phyloP scores from a whole-genome alignment of 208 protist species.

The Trypanosoma congolense region DNA sequence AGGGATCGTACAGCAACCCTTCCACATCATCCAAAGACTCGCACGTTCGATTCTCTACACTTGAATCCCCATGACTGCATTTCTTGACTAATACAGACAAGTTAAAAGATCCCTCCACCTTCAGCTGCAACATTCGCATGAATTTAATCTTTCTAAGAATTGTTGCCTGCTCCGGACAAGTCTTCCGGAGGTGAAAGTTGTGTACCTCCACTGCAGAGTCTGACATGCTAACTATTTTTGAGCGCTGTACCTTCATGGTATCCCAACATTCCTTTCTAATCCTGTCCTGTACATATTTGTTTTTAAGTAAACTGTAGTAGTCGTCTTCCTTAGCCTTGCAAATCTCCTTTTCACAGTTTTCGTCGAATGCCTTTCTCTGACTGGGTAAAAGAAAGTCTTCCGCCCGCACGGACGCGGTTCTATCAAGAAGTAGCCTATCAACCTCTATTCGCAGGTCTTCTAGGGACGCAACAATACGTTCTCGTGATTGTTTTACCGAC shows the following conservation, averaged over 20 bases:
- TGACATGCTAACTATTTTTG: constrained; percentile 57
- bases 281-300: constrained; percentile 71
- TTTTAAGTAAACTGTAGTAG: constrained; percentile 64
- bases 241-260: constrained; percentile 68
- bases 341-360: constrained; percentile 53
- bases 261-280: constrained; percentile 73
- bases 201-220: constrained; percentile 42
- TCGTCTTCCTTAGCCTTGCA: constrained; percentile 53
- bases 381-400: constrained; percentile 58
- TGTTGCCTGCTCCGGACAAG: constrained; percentile 16
- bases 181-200: constrained; percentile 78
- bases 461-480: constrained; percentile 8
- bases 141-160: constrained; percentile 78
- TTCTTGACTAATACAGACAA: constrained; percentile 16
- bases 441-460: constrained; percentile 27
- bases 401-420: constrained; percentile 44
- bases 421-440: constrained; percentile 38
- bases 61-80: background rate
- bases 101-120: constrained; percentile 15
- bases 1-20: constrained; percentile 36
- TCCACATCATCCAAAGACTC: constrained; percentile 4
- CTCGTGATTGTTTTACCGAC: constrained; percentile 9
- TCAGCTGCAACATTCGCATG: constrained; percentile 54
- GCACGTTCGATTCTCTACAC: background rate
- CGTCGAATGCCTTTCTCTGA: constrained; percentile 54